A percentile compares a stretch with the other conserved stretches of the same genome.
phyloP scores from a whole-genome alignment of 352 stramenopile species.

The Elongisporangium prolatum region DNA sequence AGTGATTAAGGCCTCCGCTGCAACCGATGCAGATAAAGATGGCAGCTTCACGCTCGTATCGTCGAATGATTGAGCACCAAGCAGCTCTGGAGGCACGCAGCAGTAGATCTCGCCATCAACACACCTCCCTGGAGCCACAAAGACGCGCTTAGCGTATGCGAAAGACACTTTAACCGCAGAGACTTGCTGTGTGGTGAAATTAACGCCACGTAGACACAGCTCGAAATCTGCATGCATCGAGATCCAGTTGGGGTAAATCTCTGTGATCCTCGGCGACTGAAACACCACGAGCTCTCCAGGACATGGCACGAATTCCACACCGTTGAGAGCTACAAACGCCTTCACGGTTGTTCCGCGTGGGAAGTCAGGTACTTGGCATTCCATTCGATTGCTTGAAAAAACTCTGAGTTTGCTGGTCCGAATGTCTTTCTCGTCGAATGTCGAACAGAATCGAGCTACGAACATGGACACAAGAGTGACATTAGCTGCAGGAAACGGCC shows the following conservation, averaged over 20 bases:
- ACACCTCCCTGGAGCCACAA: constrained; percentile 21
- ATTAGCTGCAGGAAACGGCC: too few species aligned
- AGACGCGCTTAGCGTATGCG: constrained; percentile 12
- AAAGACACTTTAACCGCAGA: constrained; percentile 42
- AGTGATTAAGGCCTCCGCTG: neutral
- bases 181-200: constrained; percentile 34
- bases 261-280: constrained; percentile 46
- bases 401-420: constrained; percentile 29
- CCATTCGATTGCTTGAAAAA: constrained; percentile 39
- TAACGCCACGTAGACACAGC: constrained; percentile 46
- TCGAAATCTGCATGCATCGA: constrained; percentile 22
- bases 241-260: constrained; percentile 55
- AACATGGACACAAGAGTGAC: constrained; percentile 5
- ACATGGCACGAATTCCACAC: constrained; percentile 52
- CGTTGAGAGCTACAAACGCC: constrained; percentile 58
- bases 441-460: constrained; percentile 38
- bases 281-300: constrained; percentile 48
- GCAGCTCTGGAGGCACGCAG: constrained; percentile 25
- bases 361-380: constrained; percentile 59
- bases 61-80: neutral
- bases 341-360: constrained; percentile 40
- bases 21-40: neutral
- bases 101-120: constrained; percentile 34
- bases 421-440: constrained; percentile 22
- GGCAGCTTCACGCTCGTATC: neutral